Base-by-base conservation (phyloP, 306 rosid genomes). In the Fragaria vesca region DNA sequence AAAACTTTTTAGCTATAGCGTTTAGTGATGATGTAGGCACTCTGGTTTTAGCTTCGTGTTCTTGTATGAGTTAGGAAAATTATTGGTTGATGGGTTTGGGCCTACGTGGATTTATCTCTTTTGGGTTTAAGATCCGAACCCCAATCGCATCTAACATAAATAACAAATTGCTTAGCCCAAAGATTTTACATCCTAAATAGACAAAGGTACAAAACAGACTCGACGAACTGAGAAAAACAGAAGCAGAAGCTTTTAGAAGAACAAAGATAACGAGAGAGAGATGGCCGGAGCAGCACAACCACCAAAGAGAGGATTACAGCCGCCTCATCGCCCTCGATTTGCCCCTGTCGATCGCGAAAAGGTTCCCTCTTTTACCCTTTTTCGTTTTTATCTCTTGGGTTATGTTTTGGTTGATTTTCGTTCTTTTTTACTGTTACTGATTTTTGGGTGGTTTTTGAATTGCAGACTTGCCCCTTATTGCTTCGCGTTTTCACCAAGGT, bases 401-500 rank as follows among this genome's bases (percentile, higher is more conserved):
- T 1, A 17, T 55, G 32, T 18, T 52, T 75, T 6, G 12, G 2
- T 11, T n/a, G 57, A 15, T 20, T 63, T 74, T 0, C 45, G 21
- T 24, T 8, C 43, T 60, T 18, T 77, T 16, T 4, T 57, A 70
- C 52, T 28, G 18, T 13, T 21, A 52, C n/a, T 70, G 65, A 8
- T 30, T 55, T 32, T 42, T 2, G 46, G 54, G 28, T 58, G 13
- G 4, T 45, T 20, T 11, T 48, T 54, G 73, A 38, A 13, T 62
- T 87, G 47, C 90, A 93, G 97, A 92, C 97, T 40, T 94, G 98
- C 45, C 98, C 97, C 2, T 85, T 94, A 8, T 77, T 94, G 58
- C 97, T 94, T 73, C 94, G 97, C 55, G 96, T 94, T 42, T 94
- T 94, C 84, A 91, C 98, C 0, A 92, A 90, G 97, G 97, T 93